phyloP scores from a whole-genome alignment of 176 grass and related monocot genomes.

The Lolium multiflorum region DNA sequence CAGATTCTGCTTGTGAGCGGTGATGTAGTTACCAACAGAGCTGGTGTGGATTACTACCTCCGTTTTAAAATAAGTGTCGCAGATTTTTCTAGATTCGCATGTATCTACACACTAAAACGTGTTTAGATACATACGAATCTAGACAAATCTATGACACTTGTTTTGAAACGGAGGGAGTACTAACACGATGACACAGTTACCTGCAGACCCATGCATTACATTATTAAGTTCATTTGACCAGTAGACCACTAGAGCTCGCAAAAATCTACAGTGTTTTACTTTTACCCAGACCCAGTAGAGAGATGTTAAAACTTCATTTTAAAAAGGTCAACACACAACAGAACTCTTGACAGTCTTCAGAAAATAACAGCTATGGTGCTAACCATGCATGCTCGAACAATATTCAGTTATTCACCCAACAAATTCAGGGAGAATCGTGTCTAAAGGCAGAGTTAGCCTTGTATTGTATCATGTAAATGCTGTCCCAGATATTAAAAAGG shows the following conservation, averaged over 20 bases:
- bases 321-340: constrained; percentile 12
- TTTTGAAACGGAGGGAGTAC: background rate
- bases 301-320: background rate
- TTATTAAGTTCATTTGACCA: constrained; percentile 22
- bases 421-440: constrained; percentile 4
- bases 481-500: background rate
- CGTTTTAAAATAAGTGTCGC: background rate
- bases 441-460: constrained; percentile 7
- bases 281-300: constrained; percentile 15
- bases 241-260: background rate
- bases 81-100: too few species aligned
- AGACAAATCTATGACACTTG: too few species aligned
- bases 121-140: too few species aligned
- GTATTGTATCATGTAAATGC: background rate
- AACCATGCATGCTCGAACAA: background rate
- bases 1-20: constrained; percentile 26
- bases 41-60: too few species aligned
- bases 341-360: background rate
- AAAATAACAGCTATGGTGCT: constrained; percentile 8
- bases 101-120: too few species aligned
- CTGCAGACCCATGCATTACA: constrained; percentile 31
- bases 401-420: constrained; percentile 24
- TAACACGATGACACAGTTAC: constrained; percentile 32
- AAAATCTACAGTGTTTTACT: constrained; percentile 12
- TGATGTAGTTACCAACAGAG: constrained; percentile 1